Base-by-base conservation (phyloP, 192 early-diverging fungal species). In the Funneliformis mosseae region DNA sequence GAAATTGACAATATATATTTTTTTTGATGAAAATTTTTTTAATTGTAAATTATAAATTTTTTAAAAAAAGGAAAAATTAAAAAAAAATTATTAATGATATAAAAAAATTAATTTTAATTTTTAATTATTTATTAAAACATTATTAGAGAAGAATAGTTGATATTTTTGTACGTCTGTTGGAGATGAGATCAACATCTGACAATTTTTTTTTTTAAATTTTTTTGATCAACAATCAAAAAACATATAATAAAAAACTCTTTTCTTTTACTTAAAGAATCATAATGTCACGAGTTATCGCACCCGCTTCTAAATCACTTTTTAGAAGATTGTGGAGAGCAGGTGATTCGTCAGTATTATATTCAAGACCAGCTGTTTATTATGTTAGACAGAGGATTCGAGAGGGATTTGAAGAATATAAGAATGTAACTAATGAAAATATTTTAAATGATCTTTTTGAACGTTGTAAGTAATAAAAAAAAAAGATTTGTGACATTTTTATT, bases 371-470 rank as follows among this genome's bases (percentile, higher is more conserved):
- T 12, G 50, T 75, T 25, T 43, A 75, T 43, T 50, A 75, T 60
- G 50, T 75, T 38, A 38, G 42, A 43, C 23, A 60, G 39, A 50
- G 55, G 39, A 50, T 75, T 41, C 23, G 74, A 11, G 48, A 75
- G 39, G 74, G 48, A 61, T 75, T 75, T 75, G 28, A 75, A 16
- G 74, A 75, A 38, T 39, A 75, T 55, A 45, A 48, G 38, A 16
- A 75, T 55, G 74, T 23, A 41, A 39, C 6, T 50, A n/a, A 75
- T 60, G 16, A 75, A 39, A 75, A 10, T 38, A 41, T 60, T 21
- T 60, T 60, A 55, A 60, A 75, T 10, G 74, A 75, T 8, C 55
- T 75, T 5, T 75, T 59, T 75, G 74, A 75, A 75, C 74, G 74
- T 25, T 45, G 74, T 75, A 39, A 43, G 71, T 18, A 38, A 27